phyloP scores from a whole-genome alignment of 495 filamentous ascomycete species.

The Trichocladium antarcticum region DNA sequence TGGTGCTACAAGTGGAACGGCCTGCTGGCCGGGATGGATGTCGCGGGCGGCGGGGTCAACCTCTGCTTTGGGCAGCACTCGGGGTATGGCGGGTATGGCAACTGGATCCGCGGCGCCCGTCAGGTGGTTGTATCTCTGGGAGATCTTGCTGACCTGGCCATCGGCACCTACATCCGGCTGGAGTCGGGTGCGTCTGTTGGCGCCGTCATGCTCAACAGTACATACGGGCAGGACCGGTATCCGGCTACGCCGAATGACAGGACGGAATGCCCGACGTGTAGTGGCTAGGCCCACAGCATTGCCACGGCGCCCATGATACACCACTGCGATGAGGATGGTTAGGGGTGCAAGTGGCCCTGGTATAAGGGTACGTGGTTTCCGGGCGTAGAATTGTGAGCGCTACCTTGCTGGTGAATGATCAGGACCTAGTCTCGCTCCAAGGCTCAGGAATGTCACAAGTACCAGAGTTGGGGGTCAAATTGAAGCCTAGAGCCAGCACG shows the following conservation, averaged over 20 bases:
- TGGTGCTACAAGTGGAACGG: conserved; percentile 48
- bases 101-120: conserved; percentile 49
- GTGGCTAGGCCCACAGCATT: neutral
- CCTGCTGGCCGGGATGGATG: conserved; percentile 20
- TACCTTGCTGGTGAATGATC: no score
- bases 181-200: conserved; percentile 49
- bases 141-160: conserved; percentile 26
- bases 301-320: no score
- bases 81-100: conserved; percentile 63
- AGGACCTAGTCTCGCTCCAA: no score
- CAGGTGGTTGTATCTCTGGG: conserved; percentile 43
- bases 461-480: no score
- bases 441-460: no score
- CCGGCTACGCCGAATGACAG: conserved; percentile 31
- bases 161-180: conserved; percentile 56
- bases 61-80: conserved; percentile 62
- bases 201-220: conserved; percentile 52
- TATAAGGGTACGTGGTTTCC: no score
- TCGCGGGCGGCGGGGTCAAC: conserved; percentile 29
- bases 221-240: conserved; percentile 54
- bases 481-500: no score
- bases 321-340: no score
- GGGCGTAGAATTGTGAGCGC: no score
- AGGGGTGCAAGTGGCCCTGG: no score
- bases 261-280: conserved; percentile 17